Evolutionary conservation across 495 filamentous ascomycete genomes (phyloP), one percentile per base, ranked within the genome.

Genomic region (Aspergillus funiculosus): DNA sequence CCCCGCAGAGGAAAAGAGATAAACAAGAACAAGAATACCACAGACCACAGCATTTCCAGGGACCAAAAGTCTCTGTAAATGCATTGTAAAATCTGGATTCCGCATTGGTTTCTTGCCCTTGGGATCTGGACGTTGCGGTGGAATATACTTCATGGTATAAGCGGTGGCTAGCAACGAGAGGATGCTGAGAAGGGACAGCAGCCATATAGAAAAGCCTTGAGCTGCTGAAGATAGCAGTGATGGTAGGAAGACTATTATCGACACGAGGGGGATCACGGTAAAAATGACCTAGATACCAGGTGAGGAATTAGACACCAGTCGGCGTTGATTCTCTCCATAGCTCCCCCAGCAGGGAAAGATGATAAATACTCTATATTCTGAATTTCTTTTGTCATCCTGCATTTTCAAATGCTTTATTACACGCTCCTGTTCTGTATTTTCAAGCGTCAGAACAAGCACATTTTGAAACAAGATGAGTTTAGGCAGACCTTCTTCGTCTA

Each of bases 341-440:
- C n/a, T 11, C 6, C 21, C 14, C 11, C 3, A 25, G 14, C 10
- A 21, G 29, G 11, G 25, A 15, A 32, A 20, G 31, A 28, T 41
- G 13, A 43, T 11, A 41, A 29, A 52, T 71, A 79, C 76, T 41
- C 63, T 72, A 67, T 82, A 86, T 51, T 76, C 64, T 8, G 63
- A 66, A 59, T 86, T 85, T 40, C 74, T 74, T 17, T 53, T 46
- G 26, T 71, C 64, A 67, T 89, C 81, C 53, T 83, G 68, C 13
- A 28, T 36, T 25, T 72, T 59, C 14, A 90, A 73, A 48, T 63
- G 53, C 8, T 57, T 45, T 51, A 92, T 89, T 0, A 89, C 64
- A 37, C 65, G 60, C 54, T 89, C 86, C 68, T 92, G 87, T 58
- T 89, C 82, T 79, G 56, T 24, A 43, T 4, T 44, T 27, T n/a